These are phyloP conservation scores for Hypsizygus ulmarius DNA, from an alignment of 1,284 basidiomycete species.

Conservation along the genomic window DNA sequence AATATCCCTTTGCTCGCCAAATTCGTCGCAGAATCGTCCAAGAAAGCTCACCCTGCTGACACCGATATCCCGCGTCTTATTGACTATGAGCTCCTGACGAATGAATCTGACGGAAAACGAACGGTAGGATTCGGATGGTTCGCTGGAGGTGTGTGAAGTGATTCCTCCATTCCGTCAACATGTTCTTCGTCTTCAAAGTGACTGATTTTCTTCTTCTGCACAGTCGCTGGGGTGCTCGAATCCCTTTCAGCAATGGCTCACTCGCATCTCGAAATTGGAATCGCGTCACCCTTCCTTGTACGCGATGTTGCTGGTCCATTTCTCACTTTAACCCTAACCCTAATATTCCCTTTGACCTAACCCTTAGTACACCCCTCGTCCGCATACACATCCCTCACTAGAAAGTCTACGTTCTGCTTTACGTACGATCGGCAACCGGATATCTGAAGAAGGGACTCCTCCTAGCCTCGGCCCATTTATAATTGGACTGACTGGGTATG, in stretches of 20 bases:
- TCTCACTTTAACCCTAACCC: constrained; percentile 4
- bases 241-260: constrained; percentile 78
- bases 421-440: constrained; percentile 55
- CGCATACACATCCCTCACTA: constrained; percentile 69
- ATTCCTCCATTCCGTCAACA: not conserved
- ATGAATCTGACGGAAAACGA: constrained; percentile 56
- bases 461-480: constrained; percentile 70
- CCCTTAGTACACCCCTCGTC: constrained; percentile 71
- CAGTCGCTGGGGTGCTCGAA: constrained; percentile 83
- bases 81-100: constrained; percentile 83
- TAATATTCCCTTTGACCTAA: constrained; percentile 2
- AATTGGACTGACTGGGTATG: constrained; percentile 80
- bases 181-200: not conserved
- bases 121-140: constrained; percentile 89
- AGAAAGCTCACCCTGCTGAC: constrained; percentile 12
- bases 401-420: constrained; percentile 59
- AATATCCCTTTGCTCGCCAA: constrained; percentile 76
- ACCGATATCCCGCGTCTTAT: constrained; percentile 53
- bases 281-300: constrained; percentile 82
- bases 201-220: constrained; percentile 1
- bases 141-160: constrained; percentile 65
- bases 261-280: constrained; percentile 71
- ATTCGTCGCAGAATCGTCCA: constrained; percentile 43
- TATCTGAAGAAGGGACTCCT: constrained; percentile 61
- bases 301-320: constrained; percentile 31